Evolutionary conservation across 345 rosid genomes (phyloP), one percentile per base, ranked within the genome.

Genomic region (Bruguiera sexangula): DNA sequence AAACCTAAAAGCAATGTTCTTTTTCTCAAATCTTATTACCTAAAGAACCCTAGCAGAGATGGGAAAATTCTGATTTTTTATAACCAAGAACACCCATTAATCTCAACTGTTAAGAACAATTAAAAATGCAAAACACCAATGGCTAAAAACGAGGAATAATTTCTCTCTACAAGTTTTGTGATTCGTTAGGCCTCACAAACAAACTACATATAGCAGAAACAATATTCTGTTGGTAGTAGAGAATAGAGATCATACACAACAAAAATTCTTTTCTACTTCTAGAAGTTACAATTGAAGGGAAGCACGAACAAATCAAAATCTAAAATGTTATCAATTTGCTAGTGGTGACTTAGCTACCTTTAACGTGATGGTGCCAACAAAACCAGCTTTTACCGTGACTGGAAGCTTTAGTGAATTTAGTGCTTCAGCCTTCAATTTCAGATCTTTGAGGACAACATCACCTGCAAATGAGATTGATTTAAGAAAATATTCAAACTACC

Each of bases 381-480:
- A 95, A 75, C 99, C 99, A 70, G 96, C 96, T 90, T 90, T 92
- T 65, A 90, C 99, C 66, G 90, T 87, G 43, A 95, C 96, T 10
- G 99, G 99, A 75, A 95, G 98, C 68, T 88, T 90, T 66, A 95
- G 81, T 15, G 98, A 82, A 82, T 92, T 95, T 43, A 95, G 83
- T 36, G 99, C 98, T 81, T 95, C 99, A 0, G 98, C 92, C 86
- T 92, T 95, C 81, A 95, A 73, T 63, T 86, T 88, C 81, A 95
- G 83, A 84, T 95, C 96, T 80, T 89, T 92, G 66, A 95, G 97
- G 69, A 92, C 96, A 75, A 95, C 98, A 83, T 95, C 98, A 57
- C 99, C 99, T 95, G 71, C 69, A 69, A 65, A 63, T 65, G 74
- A 70, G 56, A 71, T 68, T 63, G 59, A 67, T 56, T 30, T 62